These are phyloP conservation scores for Mytilinidion resinicola DNA, from an alignment of 495 filamentous ascomycete species.

Conservation along the genomic window DNA sequence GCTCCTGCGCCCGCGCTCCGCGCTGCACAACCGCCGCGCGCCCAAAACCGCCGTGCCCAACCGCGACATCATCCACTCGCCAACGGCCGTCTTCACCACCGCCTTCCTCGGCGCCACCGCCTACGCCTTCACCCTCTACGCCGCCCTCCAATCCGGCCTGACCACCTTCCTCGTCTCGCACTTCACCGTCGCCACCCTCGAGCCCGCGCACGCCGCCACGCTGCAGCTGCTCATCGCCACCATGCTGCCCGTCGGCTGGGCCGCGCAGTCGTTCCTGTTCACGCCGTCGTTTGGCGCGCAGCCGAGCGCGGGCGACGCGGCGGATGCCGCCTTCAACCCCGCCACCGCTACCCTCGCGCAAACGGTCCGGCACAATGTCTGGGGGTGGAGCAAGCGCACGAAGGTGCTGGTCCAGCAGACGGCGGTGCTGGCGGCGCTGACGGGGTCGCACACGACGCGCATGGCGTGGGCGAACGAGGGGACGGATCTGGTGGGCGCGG, in stretches of 20 bases:
- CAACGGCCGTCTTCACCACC: constrained; percentile 54
- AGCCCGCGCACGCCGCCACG: constrained; percentile 53
- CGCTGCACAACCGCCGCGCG: constrained; percentile 52
- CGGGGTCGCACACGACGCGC: constrained; percentile 59
- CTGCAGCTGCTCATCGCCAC: constrained; percentile 45
- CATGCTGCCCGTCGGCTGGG: constrained; percentile 59
- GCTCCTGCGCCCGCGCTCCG: constrained; percentile 58
- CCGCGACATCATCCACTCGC: constrained; percentile 63
- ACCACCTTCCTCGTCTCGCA: constrained; percentile 60
- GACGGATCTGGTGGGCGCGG: constrained; percentile 59
- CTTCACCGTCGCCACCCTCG: constrained; percentile 64
- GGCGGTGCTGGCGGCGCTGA: constrained; percentile 43
- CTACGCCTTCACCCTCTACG: constrained; percentile 59
- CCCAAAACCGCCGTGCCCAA: constrained; percentile 48
- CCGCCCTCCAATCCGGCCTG: constrained; percentile 58
- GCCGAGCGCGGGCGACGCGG: constrained; percentile 12
- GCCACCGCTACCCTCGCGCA: constrained; percentile 48
- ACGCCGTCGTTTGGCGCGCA: constrained; percentile 45
- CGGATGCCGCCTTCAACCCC: constrained; percentile 44
- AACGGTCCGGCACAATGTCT: constrained; percentile 54
- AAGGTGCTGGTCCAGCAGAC: constrained; percentile 62
- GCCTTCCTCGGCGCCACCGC: constrained; percentile 59
- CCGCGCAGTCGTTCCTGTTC: constrained; percentile 68
- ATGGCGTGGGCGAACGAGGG: constrained; percentile 57
- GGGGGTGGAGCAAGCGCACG: constrained; percentile 52